phyloP scores from a whole-genome alignment of 2,329 filamentous ascomycete genomes.

The Exserohilum turcica region DNA sequence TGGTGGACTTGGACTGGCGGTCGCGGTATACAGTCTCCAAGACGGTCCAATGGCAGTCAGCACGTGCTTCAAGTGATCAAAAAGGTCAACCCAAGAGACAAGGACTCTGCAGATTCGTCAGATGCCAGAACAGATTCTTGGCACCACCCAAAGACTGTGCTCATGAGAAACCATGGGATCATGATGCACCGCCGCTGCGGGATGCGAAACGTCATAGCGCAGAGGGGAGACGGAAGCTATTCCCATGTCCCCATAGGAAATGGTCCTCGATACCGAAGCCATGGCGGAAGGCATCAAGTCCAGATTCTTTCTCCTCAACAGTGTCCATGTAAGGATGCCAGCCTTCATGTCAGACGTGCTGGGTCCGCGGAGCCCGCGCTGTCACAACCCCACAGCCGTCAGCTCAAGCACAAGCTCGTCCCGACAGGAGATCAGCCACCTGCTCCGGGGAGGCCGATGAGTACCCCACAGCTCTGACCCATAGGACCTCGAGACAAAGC shows the following conservation, averaged over 20 bases:
- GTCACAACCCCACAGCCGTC: constrained; percentile 1
- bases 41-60: not conserved
- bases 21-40: not conserved
- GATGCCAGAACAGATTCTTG: not conserved
- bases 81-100: not conserved
- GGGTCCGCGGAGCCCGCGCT: not conserved
- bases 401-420: not conserved
- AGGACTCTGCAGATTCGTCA: not conserved
- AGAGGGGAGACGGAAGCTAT: not conserved
- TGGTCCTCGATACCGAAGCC: not conserved
- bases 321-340: not conserved
- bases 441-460: constrained; percentile 2
- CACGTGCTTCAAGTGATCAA: not conserved
- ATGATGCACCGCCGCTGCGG: not conserved
- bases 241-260: not conserved
- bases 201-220: not conserved
- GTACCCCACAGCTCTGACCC: not conserved
- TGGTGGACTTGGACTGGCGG: not conserved
- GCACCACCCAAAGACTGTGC: not conserved
- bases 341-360: not conserved
- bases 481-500: constrained; percentile 1
- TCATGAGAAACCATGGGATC: not conserved
- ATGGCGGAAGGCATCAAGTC: not conserved
- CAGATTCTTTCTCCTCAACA: not conserved
- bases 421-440: not conserved